A percentile compares a stretch with the other conserved stretches of the same genome.
These are phyloP conservation scores for Cicer judaicum DNA, from an alignment of 306 rosid species.

Conservation along the genomic window DNA sequence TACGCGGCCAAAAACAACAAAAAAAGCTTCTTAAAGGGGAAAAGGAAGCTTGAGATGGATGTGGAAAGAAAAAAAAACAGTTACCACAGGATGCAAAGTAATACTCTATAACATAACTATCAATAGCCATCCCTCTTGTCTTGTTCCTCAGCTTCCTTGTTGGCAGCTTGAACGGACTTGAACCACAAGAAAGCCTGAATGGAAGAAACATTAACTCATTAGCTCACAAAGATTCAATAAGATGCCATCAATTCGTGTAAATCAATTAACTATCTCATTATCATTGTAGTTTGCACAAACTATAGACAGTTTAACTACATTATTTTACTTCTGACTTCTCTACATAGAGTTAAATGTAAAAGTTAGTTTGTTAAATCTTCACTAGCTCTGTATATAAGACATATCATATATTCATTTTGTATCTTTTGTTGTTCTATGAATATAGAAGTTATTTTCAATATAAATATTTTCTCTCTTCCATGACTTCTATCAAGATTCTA, in stretches of 20 bases:
- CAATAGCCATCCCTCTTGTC: constrained; percentile 87
- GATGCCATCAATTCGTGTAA: background rate
- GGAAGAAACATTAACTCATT: constrained; percentile 21
- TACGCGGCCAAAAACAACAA: background rate
- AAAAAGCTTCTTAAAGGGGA: background rate
- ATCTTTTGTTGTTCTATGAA: no score
- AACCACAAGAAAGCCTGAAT: constrained; percentile 87
- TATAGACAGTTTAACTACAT: background rate
- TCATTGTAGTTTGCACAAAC: background rate
- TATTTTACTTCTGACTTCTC: background rate
- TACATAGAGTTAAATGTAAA: no score
- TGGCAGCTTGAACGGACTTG: constrained; percentile 87
- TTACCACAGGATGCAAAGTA: background rate
- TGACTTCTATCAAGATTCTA: no score
- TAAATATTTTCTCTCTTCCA: no score
- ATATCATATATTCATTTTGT: no score
- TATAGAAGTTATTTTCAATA: no score
- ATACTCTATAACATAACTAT: constrained; percentile 38
- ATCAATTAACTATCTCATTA: background rate
- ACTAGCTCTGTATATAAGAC: no score
- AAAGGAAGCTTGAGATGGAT: background rate
- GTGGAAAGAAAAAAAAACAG: background rate
- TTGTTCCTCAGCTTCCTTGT: constrained; percentile 97
- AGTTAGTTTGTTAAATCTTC: no score
- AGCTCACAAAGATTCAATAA: background rate